These are phyloP conservation scores for Rutstroemia sp. DNA, from an alignment of 2,329 filamentous ascomycete species.

Conservation along the genomic window DNA sequence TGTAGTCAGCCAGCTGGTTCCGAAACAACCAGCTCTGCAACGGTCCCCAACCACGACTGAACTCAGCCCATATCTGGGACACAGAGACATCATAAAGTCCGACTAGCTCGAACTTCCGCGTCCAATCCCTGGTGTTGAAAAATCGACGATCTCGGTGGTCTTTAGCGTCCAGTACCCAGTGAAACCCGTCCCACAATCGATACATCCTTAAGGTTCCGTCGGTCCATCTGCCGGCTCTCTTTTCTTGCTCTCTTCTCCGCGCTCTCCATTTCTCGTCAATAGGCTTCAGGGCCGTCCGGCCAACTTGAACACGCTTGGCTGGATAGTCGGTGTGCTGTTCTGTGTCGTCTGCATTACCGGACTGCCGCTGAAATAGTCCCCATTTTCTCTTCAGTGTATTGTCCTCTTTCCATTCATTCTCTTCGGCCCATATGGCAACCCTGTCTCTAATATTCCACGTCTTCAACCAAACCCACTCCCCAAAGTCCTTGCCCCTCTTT, in stretches of 20 bases:
- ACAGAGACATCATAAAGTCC: background rate
- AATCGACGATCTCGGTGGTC: slow-evolving; percentile 5
- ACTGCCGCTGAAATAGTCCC: background rate
- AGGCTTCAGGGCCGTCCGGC: slow-evolving; percentile 9
- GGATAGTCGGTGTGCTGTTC: background rate
- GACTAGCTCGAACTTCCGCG: background rate
- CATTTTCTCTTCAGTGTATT: slow-evolving; percentile 1
- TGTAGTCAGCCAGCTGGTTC: background rate
- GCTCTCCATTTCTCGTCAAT: slow-evolving; percentile 17
- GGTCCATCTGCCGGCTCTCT: slow-evolving; percentile 21
- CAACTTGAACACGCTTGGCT: slow-evolving; percentile 13
- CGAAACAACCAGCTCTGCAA: slow-evolving; percentile 1
- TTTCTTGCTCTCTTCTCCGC: slow-evolving; percentile 17
- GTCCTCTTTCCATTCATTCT: background rate
- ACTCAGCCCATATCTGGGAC: background rate
- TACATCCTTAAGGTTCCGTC: slow-evolving; percentile 18
- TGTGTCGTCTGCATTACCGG: background rate
- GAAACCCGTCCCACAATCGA: slow-evolving; percentile 18
- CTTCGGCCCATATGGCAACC: background rate
- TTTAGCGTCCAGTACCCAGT: slow-evolving; percentile 20
- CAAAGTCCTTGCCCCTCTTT: slow-evolving; percentile 10
- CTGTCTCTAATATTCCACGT: slow-evolving; percentile 1
- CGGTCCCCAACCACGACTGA: slow-evolving; percentile 2
- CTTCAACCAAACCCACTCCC: slow-evolving; percentile 7
- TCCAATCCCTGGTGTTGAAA: background rate